Conservation (phyloP, 2,329 filamentous ascomycete species). For the Coniochaeta prunicola region DNA sequence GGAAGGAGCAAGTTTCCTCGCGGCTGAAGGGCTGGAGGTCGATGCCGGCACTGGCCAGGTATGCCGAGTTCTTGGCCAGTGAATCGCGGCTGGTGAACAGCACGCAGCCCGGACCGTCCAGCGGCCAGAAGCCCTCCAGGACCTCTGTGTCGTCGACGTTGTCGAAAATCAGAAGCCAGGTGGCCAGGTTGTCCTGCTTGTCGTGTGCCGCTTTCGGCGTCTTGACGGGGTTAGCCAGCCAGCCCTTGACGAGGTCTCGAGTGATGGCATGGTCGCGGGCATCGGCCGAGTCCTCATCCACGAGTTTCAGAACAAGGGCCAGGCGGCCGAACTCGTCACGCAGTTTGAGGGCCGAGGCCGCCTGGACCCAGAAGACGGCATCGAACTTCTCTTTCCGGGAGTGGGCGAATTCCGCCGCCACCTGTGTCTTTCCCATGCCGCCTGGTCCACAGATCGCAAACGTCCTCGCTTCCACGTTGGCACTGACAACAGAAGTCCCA, state of each 20-base stretch:
- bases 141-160: slow-evolving; percentile 1
- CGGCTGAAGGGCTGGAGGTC: background rate
- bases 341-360: background rate
- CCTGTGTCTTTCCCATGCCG: background rate
- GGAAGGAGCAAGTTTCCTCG: background rate
- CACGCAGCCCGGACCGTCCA: background rate
- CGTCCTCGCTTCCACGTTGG: no score
- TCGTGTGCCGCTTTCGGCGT: background rate
- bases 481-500: no score
- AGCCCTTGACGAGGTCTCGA: background rate
- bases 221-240: background rate
- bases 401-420: background rate
- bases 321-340: background rate
- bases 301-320: background rate
- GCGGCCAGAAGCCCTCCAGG: background rate
- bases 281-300: background rate
- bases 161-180: slow-evolving; percentile 4
- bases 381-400: background rate
- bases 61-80: background rate
- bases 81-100: slow-evolving; percentile 2
- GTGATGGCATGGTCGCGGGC: background rate
- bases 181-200: background rate
- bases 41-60: background rate
- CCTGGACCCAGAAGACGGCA: background rate
- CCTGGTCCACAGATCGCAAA: background rate